phyloP scores from a whole-genome alignment of 116 monocot genomes.

The Posidonia oceanica region DNA sequence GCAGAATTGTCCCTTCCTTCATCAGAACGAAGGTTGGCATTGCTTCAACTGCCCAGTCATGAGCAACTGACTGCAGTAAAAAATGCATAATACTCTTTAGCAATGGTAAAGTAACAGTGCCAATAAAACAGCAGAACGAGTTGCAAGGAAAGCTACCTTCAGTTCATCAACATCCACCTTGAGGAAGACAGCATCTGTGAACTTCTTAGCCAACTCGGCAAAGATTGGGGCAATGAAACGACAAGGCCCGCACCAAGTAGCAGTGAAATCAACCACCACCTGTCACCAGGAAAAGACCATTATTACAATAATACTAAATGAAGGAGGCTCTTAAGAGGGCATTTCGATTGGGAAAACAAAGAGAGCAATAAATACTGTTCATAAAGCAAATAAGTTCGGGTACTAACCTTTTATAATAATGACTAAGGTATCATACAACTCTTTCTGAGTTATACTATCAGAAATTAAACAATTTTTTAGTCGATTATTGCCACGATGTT shows the following conservation, averaged over 20 bases:
- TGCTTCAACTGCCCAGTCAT: slow-evolving; percentile 49
- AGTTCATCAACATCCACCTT: slow-evolving; percentile 83
- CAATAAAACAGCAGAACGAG: background rate
- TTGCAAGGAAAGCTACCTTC: slow-evolving; percentile 16
- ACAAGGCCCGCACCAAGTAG: slow-evolving; percentile 78
- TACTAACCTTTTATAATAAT: too few species aligned
- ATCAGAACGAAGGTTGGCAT: slow-evolving; percentile 71
- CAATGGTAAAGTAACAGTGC: background rate
- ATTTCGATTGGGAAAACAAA: too few species aligned
- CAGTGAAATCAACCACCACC: slow-evolving; percentile 76
- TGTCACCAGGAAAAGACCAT: slow-evolving; percentile 2
- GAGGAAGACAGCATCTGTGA: slow-evolving; percentile 34
- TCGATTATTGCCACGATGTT: too few species aligned
- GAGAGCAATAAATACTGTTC: too few species aligned
- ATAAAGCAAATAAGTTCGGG: too few species aligned
- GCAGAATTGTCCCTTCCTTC: slow-evolving; percentile 41
- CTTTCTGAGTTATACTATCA: too few species aligned
- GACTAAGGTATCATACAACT: too few species aligned
- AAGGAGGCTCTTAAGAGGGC: background rate
- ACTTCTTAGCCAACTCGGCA: slow-evolving; percentile 56
- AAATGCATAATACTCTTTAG: background rate
- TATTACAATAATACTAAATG: too few species aligned
- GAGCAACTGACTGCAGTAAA: slow-evolving; percentile 30
- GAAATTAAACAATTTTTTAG: too few species aligned
- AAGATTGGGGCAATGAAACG: slow-evolving; percentile 53